Conservation (phyloP, 257 asterid genomes). For the Salvia rosmarinus region DNA sequence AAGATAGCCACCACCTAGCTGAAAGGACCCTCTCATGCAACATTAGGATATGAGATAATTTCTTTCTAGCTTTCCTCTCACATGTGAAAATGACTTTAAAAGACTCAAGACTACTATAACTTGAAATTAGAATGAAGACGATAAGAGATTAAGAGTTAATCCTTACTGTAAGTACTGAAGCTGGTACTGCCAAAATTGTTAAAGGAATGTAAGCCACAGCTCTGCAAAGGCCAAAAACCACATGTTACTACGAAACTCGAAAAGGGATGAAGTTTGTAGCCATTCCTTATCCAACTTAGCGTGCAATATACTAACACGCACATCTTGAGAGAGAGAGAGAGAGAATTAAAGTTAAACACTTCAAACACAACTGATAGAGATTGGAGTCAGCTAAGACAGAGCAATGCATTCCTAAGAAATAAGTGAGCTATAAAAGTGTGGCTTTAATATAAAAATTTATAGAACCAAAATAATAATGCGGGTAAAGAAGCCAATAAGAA, state of each 20-base stretch:
- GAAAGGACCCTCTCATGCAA: slow-evolving; percentile 33
- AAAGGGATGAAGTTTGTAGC: slow-evolving; percentile 11
- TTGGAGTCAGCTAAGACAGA: neutral
- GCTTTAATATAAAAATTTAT: neutral
- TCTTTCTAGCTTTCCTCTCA: slow-evolving; percentile 10
- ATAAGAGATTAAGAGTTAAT: neutral
- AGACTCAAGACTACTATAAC: slow-evolving; percentile 6
- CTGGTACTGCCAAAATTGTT: slow-evolving; percentile 93
- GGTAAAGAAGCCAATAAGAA: neutral
- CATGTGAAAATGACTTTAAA: neutral
- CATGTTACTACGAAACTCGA: neutral
- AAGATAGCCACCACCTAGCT: slow-evolving; percentile 99
- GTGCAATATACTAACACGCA: neutral
- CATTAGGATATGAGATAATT: neutral
- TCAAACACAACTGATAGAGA: neutral
- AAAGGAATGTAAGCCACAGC: slow-evolving; percentile 91
- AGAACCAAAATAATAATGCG: neutral
- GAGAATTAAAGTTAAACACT: neutral
- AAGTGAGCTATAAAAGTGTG: neutral
- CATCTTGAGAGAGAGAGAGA: neutral
- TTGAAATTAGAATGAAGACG: neutral
- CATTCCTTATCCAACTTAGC: slow-evolving; percentile 8
- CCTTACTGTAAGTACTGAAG: slow-evolving; percentile 87
- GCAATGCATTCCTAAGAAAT: neutral
- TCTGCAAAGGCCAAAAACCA: slow-evolving; percentile 52